phyloP scores from a whole-genome alignment of 2,329 filamentous ascomycete genomes.

The Stagonosporopsis cucurbitacearum region DNA sequence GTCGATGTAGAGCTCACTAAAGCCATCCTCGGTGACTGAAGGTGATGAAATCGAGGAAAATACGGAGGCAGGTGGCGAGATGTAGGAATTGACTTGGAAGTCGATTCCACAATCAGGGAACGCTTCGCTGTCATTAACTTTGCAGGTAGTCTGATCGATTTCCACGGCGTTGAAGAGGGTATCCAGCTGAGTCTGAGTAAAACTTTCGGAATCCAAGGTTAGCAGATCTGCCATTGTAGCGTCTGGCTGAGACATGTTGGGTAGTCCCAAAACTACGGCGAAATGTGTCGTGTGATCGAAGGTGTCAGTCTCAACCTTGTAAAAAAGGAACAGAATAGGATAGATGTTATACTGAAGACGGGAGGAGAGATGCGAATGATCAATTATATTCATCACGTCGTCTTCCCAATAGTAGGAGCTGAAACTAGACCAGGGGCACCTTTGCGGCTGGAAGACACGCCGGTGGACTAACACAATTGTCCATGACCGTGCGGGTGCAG shows the following conservation, averaged over 20 bases:
- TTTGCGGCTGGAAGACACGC: conserved; percentile 16
- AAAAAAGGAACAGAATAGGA: conserved; percentile 10
- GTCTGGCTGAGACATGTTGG: conserved; percentile 31
- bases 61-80: conserved; percentile 3
- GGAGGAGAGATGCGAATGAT: conserved; percentile 12
- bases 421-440: conserved; percentile 27
- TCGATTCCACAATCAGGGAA: conserved; percentile 16
- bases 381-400: conserved; percentile 32
- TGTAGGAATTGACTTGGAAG: neutral
- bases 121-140: conserved; percentile 11
- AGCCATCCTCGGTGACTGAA: conserved; percentile 20
- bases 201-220: conserved; percentile 9
- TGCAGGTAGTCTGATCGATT: conserved; percentile 7
- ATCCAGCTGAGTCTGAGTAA: conserved; percentile 20
- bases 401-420: conserved; percentile 26
- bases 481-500: neutral
- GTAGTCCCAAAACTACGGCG: neutral
- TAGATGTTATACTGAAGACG: conserved; percentile 31
- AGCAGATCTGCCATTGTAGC: conserved; percentile 8
- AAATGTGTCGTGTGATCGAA: neutral
- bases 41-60: conserved; percentile 21
- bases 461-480: conserved; percentile 17
- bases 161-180: conserved; percentile 17
- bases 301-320: neutral
- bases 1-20: conserved; percentile 2